phyloP scores from a whole-genome alignment of 495 filamentous ascomycete species.

The Neurospora pannonica region DNA sequence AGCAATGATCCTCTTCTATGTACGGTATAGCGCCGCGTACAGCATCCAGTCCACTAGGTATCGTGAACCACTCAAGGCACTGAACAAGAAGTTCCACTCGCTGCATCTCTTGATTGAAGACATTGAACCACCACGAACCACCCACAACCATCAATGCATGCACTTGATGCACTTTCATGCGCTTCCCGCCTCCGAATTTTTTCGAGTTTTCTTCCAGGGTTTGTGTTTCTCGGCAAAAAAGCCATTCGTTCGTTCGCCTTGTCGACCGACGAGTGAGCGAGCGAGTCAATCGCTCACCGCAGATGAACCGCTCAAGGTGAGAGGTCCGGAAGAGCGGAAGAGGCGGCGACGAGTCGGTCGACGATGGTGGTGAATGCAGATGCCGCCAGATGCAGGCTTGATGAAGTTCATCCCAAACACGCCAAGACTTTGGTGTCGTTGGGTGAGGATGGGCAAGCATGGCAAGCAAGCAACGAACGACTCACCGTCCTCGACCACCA shows the following conservation, averaged over 20 bases:
- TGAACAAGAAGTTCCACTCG: not conserved
- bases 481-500: not conserved
- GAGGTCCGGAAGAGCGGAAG: not conserved
- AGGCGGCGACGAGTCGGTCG: too few relatives aligned
- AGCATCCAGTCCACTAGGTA: not conserved
- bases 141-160: not conserved
- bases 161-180: not conserved
- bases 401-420: not conserved
- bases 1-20: not conserved
- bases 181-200: not conserved
- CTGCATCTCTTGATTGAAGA: not conserved
- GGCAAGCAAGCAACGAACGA: not conserved
- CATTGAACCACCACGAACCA: not conserved
- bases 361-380: not conserved
- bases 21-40: not conserved
- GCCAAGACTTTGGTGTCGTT: not conserved
- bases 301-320: not conserved
- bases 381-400: not conserved
- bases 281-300: not conserved
- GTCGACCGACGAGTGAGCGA: too few relatives aligned
- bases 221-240: not conserved
- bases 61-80: not conserved
- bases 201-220: not conserved
- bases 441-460: too few relatives aligned
- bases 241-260: not conserved